Conservation (phyloP, 2,329 filamentous ascomycete species). For the Cladosporium halotolerans region DNA sequence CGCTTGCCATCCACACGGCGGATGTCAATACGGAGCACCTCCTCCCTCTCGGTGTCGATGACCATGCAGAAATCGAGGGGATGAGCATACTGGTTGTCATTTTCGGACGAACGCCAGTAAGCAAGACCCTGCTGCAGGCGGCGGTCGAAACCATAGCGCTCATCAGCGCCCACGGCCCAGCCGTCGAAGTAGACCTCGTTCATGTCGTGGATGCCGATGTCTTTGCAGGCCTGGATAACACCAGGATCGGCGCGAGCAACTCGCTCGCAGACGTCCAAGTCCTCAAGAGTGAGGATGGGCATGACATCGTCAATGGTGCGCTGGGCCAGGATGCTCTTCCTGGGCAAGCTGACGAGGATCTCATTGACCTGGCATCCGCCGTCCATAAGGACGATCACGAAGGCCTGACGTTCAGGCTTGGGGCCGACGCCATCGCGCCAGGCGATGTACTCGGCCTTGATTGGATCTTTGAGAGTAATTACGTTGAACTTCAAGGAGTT, state of each 20-base stretch:
- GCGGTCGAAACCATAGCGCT: slow-evolving; percentile 31
- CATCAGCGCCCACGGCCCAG: slow-evolving; percentile 34
- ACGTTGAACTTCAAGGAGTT: slow-evolving; percentile 8
- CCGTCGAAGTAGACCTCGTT: slow-evolving; percentile 31
- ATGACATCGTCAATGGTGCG: slow-evolving; percentile 36
- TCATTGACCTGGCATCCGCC: slow-evolving; percentile 23
- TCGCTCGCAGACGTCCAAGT: slow-evolving; percentile 32
- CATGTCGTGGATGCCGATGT: slow-evolving; percentile 33
- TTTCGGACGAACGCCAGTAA: slow-evolving; percentile 28
- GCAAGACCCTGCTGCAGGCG: slow-evolving; percentile 31
- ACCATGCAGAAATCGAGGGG: slow-evolving; percentile 29
- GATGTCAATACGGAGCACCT: slow-evolving; percentile 30
- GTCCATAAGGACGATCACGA: slow-evolving; percentile 44
- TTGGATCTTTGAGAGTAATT: slow-evolving; percentile 16
- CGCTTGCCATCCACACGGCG: slow-evolving; percentile 29
- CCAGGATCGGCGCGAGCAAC: slow-evolving; percentile 28
- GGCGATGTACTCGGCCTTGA: slow-evolving; percentile 32
- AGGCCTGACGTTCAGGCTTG: slow-evolving; percentile 33
- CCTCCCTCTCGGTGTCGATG: slow-evolving; percentile 24
- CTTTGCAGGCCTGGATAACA: slow-evolving; percentile 30
- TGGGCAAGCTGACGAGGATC: slow-evolving; percentile 9
- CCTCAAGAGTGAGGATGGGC: slow-evolving; percentile 37
- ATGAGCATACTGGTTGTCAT: slow-evolving; percentile 31
- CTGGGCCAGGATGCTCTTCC: neutral
- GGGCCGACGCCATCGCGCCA: slow-evolving; percentile 25